phyloP scores from a whole-genome alignment of 2,329 filamentous ascomycete genomes.

The Chrysoporthe cubensis region DNA sequence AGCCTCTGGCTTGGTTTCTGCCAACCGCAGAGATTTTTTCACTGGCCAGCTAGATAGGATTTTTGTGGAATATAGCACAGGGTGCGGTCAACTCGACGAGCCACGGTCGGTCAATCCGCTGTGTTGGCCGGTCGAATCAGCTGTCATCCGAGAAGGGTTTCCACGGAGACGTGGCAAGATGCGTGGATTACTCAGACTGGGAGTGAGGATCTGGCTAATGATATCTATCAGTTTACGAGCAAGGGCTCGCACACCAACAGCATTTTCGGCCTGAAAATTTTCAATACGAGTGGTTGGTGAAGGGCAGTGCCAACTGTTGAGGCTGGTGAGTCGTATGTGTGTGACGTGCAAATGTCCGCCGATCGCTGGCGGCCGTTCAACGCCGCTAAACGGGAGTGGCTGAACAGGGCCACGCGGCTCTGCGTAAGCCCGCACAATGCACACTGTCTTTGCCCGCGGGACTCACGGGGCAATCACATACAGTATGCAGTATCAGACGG shows the following conservation, averaged over 20 bases:
- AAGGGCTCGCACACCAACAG: background rate
- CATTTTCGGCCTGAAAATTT: background rate
- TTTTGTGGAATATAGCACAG: conserved; percentile 2
- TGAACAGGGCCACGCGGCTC: conserved; percentile 27
- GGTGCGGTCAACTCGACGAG: background rate
- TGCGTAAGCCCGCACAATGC: background rate
- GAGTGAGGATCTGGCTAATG: background rate
- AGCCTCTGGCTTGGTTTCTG: background rate
- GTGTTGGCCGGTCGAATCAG: background rate
- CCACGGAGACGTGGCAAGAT: background rate
- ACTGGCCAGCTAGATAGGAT: background rate
- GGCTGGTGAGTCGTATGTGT: conserved; percentile 11
- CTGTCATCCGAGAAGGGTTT: background rate
- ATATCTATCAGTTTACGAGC: conserved; percentile 14
- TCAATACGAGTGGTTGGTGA: conserved; percentile 4
- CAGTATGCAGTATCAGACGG: background rate
- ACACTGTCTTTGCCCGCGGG: background rate
- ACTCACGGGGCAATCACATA: background rate
- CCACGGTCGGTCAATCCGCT: background rate
- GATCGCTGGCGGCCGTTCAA: conserved; percentile 19
- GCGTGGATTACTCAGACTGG: too few species aligned
- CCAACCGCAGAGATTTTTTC: conserved; percentile 5
- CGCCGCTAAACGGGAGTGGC: conserved; percentile 17
- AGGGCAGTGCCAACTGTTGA: conserved; percentile 11
- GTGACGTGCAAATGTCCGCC: conserved; percentile 14